Evolutionary conservation across 2,329 filamentous ascomycete genomes (phyloP).

Genomic region (Eutypa lata): DNA sequence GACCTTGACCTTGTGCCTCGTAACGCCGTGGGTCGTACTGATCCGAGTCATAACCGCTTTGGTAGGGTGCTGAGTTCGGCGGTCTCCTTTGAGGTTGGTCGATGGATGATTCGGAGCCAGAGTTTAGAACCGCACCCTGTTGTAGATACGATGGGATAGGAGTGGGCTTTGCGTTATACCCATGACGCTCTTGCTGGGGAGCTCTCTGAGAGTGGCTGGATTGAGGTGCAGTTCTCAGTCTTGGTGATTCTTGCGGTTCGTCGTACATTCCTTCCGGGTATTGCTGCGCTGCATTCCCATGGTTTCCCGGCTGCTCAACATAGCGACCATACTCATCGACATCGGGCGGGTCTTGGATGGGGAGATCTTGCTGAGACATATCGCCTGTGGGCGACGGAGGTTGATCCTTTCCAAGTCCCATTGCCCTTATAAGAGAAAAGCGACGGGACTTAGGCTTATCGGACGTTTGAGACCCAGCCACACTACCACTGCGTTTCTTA

Average conservation of each 20-base stretch:
- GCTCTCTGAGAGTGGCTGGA: conserved; percentile 28
- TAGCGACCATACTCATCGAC: conserved; percentile 36
- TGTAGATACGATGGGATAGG: conserved; percentile 46
- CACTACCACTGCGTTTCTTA: conserved; percentile 69
- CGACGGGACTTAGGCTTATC: conserved; percentile 56
- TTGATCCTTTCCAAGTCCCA: conserved; percentile 58
- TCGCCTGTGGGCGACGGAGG: conserved; percentile 40
- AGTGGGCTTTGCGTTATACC: conserved; percentile 38
- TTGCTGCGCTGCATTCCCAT: conserved; percentile 22
- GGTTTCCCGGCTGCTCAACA: conserved; percentile 22
- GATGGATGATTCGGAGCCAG: conserved; percentile 52
- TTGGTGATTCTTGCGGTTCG: conserved; percentile 31
- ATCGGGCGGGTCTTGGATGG: conserved; percentile 47
- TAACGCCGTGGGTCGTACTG: conserved; percentile 38
- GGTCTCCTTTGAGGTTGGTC: conserved; percentile 42
- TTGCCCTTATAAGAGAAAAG: conserved; percentile 69
- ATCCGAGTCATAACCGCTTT: conserved; percentile 41
- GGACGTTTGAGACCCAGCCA: conserved; percentile 54
- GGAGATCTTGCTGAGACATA: conserved; percentile 50
- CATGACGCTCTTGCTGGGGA: conserved; percentile 39
- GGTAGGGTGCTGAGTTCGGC: conserved; percentile 42
- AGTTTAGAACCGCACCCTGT: conserved; percentile 45
- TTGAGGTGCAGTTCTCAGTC: conserved; percentile 22
- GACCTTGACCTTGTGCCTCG: conserved; percentile 37
- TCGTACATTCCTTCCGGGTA: conserved; percentile 38